phyloP scores from a whole-genome alignment of 495 filamentous ascomycete species.

The Daldinia childiae region DNA sequence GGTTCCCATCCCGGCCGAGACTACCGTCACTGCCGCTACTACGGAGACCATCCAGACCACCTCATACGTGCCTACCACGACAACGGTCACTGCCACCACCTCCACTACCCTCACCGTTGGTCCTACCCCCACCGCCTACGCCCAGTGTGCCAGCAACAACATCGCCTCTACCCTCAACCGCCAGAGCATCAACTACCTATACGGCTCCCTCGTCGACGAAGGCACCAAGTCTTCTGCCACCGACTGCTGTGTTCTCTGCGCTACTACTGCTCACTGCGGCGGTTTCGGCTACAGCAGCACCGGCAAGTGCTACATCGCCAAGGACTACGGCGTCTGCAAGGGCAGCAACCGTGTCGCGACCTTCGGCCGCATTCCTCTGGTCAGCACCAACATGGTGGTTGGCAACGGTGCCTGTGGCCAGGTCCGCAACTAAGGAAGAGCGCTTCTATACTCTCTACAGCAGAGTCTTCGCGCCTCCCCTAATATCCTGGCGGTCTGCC shows the following conservation, averaged over 20 bases:
- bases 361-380: not conserved
- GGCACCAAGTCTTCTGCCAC: conserved; percentile 1
- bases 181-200: conserved; percentile 18
- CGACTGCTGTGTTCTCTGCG: conserved; percentile 20
- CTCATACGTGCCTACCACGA: conserved; percentile 12
- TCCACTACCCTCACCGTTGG: conserved; percentile 10
- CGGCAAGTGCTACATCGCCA: conserved; percentile 11
- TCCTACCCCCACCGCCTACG: conserved; percentile 15
- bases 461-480: not conserved
- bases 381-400: not conserved
- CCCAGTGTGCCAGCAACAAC: conserved; percentile 17
- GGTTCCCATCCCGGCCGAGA: conserved; percentile 14
- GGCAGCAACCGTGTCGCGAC: not conserved
- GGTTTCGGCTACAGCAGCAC: conserved; percentile 1
- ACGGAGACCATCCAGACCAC: conserved; percentile 13
- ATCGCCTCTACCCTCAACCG: conserved; percentile 10
- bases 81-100: not conserved
- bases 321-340: conserved; percentile 1
- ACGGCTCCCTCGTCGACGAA: not conserved
- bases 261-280: conserved; percentile 8
- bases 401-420: conserved; percentile 28
- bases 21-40: not conserved
- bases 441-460: not conserved
- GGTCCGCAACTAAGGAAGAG: not conserved
- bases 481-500: not conserved